Conservation (phyloP, 495 filamentous ascomycete genomes). For the Xylona heveae region DNA sequence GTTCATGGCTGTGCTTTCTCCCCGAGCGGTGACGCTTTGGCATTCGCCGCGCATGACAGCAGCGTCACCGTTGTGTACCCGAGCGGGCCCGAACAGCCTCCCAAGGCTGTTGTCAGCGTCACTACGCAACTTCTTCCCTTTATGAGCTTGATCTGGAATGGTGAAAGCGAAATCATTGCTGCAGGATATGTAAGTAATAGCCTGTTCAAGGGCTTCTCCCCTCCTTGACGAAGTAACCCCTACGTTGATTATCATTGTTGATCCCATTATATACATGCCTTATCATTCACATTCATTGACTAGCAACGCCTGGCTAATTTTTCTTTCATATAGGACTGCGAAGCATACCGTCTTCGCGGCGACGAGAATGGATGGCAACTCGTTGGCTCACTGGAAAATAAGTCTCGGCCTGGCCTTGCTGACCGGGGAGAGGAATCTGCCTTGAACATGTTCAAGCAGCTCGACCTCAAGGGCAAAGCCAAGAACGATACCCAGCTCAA, state of each 20-base stretch:
- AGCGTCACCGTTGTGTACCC: constrained; percentile 93
- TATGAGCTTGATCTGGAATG: constrained; percentile 77
- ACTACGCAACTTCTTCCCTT: constrained; percentile 80
- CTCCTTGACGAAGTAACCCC: too few relatives aligned
- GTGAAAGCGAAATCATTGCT: constrained; percentile 83
- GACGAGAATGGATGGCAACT: constrained; percentile 62
- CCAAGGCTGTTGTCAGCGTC: constrained; percentile 69
- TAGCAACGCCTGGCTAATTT: too few relatives aligned
- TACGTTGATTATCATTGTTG: too few relatives aligned
- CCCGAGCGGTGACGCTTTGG: constrained; percentile 74
- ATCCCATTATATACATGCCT: constrained; percentile 2
- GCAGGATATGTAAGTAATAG: constrained; percentile 50
- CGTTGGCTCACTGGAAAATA: constrained; percentile 57
- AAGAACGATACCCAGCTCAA: constrained; percentile 83
- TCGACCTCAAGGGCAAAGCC: constrained; percentile 87
- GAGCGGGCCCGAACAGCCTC: constrained; percentile 75
- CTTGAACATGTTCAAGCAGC: constrained; percentile 97
- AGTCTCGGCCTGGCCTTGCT: constrained; percentile 25
- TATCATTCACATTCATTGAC: constrained; percentile 3
- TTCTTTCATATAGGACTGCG: constrained; percentile 44
- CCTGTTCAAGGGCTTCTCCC: too few relatives aligned
- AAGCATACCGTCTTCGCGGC: constrained; percentile 80
- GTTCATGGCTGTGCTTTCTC: constrained; percentile 81
- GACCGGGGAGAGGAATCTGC: constrained; percentile 60
- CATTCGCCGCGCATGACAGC: constrained; percentile 85